These are phyloP conservation scores for Aotearoamyces nothofagi DNA, from an alignment of 2,329 filamentous ascomycete species.

Conservation along the genomic window DNA sequence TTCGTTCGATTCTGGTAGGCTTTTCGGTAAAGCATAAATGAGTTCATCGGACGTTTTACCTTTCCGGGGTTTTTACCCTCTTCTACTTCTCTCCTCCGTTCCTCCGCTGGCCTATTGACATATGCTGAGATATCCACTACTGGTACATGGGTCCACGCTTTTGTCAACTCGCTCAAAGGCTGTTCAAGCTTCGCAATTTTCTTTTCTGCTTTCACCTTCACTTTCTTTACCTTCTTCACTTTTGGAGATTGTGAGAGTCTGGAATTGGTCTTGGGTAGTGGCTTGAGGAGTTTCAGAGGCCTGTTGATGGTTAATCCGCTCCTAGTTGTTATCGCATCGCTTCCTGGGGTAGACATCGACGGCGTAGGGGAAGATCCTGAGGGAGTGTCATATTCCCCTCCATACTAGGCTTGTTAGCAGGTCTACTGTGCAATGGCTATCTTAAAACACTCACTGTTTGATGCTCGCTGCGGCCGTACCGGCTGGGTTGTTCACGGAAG, in stretches of 20 bases:
- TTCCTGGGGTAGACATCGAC: constrained; percentile 11
- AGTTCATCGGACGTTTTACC: constrained; percentile 89
- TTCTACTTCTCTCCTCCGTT: constrained; percentile 51
- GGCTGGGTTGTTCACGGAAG: not conserved
- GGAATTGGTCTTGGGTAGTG: constrained; percentile 14
- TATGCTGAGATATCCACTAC: constrained; percentile 68
- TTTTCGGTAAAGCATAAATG: constrained; percentile 94
- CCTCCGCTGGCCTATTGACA: constrained; percentile 56
- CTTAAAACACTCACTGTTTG: constrained; percentile 9
- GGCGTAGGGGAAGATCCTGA: constrained; percentile 36
- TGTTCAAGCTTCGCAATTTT: constrained; percentile 40
- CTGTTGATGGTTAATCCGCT: constrained; percentile 13
- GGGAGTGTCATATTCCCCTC: constrained; percentile 32
- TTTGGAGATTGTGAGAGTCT: constrained; percentile 12
- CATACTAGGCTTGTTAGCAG: constrained; percentile 8
- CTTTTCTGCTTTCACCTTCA: constrained; percentile 26
- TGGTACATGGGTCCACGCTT: constrained; percentile 41
- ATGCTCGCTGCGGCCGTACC: not conserved
- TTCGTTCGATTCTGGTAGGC: constrained; percentile 82
- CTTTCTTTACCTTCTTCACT: constrained; percentile 21
- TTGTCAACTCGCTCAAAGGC: constrained; percentile 58
- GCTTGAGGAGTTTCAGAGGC: constrained; percentile 11
- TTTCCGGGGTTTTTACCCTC: constrained; percentile 56
- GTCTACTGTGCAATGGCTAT: no score
- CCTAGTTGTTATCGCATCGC: constrained; percentile 15